Base-by-base conservation (phyloP, 2,329 filamentous ascomycete genomes). In the Neofusicoccum sp. region DNA sequence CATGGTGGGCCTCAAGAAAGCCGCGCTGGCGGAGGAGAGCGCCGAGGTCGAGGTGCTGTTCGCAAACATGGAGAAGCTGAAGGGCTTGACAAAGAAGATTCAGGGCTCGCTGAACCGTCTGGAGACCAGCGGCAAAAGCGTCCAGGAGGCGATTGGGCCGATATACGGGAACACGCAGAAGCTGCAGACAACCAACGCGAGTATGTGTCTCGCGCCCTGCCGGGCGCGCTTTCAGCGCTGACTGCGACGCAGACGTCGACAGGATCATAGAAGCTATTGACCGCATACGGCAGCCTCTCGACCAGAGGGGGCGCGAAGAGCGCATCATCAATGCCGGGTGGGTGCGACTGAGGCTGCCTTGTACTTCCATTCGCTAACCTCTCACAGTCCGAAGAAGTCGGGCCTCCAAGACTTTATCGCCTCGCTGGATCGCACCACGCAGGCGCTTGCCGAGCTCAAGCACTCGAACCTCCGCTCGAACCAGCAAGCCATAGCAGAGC, bases 21-120 rank as follows among this genome's bases (percentile, higher is more conserved):
- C 81, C 61, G 83, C 84, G 41, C 85, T 85, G 73, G 85, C 85
- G 39, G 87, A 89, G 77, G 87, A 89, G 78, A 86, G 85, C 73
- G 87, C 87, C 6, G 87, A 89, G 76, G 87, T 89, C 45, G 86
- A 89, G 74, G 86, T 89, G 61, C 77, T 89, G 29, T 85, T 84
- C 67, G 86, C 87, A 62, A 87, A 87, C 68, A 87, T 98, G 66
- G 92, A 96, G 70, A 98, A 97, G 84, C 96, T 96, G 69, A 90
- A 93, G 65, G 87, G 92, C 73, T 85, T 98, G 74, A 97, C 93
- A 36, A 97, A 95, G 81, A 97, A 96, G 82, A 97, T 99, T 62
- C 91, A 96, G 77, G 89, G 91, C 33, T 96, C 92, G 58, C 84
- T 97, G 68, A 86, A 87, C 41, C 86, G 93, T 62, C 83, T 99